Base-by-base conservation (phyloP, 768 basidiomycete genomes). In the Solioccasus polychromus region DNA sequence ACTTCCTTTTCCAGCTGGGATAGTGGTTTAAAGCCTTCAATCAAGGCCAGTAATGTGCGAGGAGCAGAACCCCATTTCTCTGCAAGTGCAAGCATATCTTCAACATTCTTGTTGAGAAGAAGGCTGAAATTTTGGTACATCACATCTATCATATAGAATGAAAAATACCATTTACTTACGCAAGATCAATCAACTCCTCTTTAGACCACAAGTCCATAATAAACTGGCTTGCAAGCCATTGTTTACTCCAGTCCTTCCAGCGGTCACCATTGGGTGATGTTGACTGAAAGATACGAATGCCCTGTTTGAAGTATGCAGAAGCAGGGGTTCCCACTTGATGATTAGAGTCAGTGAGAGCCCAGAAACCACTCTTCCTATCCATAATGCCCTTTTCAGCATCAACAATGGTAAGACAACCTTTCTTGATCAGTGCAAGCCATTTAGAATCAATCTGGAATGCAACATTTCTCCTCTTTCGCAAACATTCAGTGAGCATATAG, bases 161-260 rank as follows among this genome's bases (percentile, higher is more conserved):
- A n/a, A n/a, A n/a, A n/a, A n/a, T n/a, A n/a, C n/a, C n/a, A n/a
- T 32, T 35, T 25, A 39, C 47, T 15, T 4, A 47, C 48, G 44
- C 39, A 15, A 50, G 48, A 30, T 28, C 44, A 17, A 35, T 17
- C 6, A 47, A 31, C 28, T 46, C 48, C 19, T 46, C 29, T 2
- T 5, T 17, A 3, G 44, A 24, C 44, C 44, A 46, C 2, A 40
- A 23, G 18, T 46, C 37, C 39, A 47, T 46, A n/a, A 41, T 41
- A 18, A 41, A 50, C 24, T 29, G 44, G 4, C 5, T 40, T 23
- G 42, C 24, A 34, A 36, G 24, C 8, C n/a, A 19, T 35, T 39
- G 26, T 37, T 43, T 48, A 8, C 37, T 48, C 46, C 45, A 51
- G 8, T 39, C 35, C 23, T 43, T 39, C 45, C 36, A 51, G 15